These are phyloP conservation scores for Termitomyces eurrhizus DNA, from an alignment of 768 basidiomycete species.

Conservation along the genomic window DNA sequence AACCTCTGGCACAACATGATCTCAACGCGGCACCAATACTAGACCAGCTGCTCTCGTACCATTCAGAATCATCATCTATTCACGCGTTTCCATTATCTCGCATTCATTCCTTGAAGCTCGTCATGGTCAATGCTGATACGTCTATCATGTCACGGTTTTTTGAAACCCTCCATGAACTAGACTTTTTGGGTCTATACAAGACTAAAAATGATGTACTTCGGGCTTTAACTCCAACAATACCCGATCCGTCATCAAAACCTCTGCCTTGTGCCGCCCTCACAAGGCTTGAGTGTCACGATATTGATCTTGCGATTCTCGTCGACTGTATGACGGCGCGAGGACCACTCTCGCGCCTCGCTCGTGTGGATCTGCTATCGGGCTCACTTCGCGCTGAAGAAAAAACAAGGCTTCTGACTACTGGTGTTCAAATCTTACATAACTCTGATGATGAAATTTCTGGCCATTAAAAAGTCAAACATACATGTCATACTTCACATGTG, in stretches of 20 bases:
- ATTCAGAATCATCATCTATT: not conserved
- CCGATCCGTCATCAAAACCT: not conserved
- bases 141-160: conserved; percentile 23
- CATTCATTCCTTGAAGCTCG: conserved; percentile 28
- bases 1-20: conserved; percentile 22
- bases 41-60: conserved; percentile 23
- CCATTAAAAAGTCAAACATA: not conserved
- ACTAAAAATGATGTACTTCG: conserved; percentile 21
- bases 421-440: not conserved
- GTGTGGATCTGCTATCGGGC: conserved; percentile 17
- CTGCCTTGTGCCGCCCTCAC: conserved; percentile 19
- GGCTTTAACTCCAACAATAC: conserved; percentile 12
- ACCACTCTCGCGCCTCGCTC: conserved; percentile 11
- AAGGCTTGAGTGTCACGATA: conserved; percentile 25
- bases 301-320: conserved; percentile 19
- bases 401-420: conserved; percentile 6
- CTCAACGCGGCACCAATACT: conserved; percentile 34
- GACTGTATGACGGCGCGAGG: conserved; percentile 19
- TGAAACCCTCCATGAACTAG: conserved; percentile 21
- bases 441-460: no score
- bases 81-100: conserved; percentile 19
- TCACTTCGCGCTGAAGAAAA: not conserved
- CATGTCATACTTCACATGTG: not conserved
- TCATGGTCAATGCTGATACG: conserved; percentile 21
- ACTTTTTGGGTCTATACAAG: conserved; percentile 19